These are phyloP conservation scores for Halenospora varia DNA, from an alignment of 495 filamentous ascomycete species.

Conservation along the genomic window DNA sequence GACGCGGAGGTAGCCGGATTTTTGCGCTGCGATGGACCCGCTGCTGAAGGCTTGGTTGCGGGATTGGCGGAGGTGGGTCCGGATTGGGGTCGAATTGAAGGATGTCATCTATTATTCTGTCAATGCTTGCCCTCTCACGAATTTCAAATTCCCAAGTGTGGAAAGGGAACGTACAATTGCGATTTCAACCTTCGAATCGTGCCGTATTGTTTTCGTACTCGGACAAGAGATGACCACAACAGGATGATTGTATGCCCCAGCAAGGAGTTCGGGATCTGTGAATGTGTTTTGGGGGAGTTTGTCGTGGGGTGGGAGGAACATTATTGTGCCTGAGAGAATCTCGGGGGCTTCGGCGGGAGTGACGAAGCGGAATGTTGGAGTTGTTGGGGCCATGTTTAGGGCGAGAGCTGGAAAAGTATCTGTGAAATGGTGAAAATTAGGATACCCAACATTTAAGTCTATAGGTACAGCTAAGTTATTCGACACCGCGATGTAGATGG, in stretches of 20 bases:
- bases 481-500: too few relatives aligned
- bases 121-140: background rate
- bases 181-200: conserved; percentile 7
- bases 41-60: background rate
- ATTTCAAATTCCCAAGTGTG: background rate
- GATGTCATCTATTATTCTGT: conserved; percentile 12
- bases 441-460: too few relatives aligned
- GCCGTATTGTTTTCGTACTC: background rate
- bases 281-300: background rate
- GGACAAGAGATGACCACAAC: conserved; percentile 7
- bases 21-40: background rate
- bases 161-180: conserved; percentile 4
- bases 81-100: conserved; percentile 9
- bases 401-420: too few relatives aligned
- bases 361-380: conserved; percentile 18
- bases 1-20: conserved; percentile 10
- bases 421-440: too few relatives aligned
- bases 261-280: background rate
- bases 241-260: conserved; percentile 14
- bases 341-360: background rate
- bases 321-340: conserved; percentile 4
- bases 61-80: conserved; percentile 5
- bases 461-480: too few relatives aligned
- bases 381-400: too few relatives aligned
- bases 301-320: conserved; percentile 9